Evolutionary conservation across 441 rosid genomes (phyloP).

Genomic region (Pelargonium fulgidum): DNA sequence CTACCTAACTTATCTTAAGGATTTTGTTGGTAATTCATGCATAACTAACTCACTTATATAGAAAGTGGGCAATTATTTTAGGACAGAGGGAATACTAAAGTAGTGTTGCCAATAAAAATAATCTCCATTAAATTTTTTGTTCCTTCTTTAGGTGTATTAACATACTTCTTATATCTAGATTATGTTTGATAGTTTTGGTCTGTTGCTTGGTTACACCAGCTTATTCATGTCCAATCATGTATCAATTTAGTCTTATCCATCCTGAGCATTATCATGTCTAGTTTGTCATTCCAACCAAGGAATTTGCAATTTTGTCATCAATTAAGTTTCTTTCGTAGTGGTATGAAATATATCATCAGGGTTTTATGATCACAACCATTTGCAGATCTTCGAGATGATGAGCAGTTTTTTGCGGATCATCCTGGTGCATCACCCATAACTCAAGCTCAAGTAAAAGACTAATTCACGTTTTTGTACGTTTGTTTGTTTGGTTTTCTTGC

Average conservation of each 20-base stretch:
- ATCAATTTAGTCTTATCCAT: no score
- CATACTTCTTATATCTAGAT: no score
- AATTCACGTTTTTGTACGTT: neutral
- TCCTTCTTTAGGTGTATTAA: no score
- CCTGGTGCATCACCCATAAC: slow-evolving; percentile 5
- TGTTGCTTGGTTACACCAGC: no score
- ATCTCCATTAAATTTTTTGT: neutral
- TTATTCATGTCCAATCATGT: no score
- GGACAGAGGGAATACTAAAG: no score
- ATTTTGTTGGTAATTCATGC: no score
- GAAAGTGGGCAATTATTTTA: no score
- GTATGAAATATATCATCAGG: neutral
- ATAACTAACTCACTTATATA: no score
- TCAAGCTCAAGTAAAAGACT: neutral
- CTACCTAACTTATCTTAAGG: no score
- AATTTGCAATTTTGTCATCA: neutral
- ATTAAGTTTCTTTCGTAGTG: no score
- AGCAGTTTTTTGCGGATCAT: slow-evolving; percentile 5
- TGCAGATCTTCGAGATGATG: slow-evolving; percentile 11
- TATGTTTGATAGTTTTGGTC: no score
- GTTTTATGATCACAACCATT: neutral
- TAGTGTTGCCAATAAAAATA: neutral
- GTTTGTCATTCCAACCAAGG: slow-evolving; percentile 1
- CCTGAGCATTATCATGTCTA: neutral
- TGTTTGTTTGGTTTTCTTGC: neutral